Conservation (phyloP, 352 stramenopile genomes). For the Halophytophthora batemanensis region DNA sequence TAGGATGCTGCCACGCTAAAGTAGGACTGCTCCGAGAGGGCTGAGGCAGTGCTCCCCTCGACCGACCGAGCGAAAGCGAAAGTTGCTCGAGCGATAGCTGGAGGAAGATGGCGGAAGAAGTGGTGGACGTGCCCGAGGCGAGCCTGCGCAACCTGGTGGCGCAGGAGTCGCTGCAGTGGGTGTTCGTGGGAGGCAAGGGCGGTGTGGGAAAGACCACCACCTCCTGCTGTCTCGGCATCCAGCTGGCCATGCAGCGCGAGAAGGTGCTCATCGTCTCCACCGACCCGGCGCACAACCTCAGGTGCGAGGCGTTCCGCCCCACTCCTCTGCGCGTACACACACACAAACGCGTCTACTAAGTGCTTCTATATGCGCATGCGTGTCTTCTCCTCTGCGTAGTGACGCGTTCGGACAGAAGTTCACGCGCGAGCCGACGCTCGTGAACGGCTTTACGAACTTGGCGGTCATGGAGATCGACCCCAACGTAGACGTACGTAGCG, state of each 20-base stretch:
- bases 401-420: constrained; percentile 99
- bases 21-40: no score
- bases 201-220: constrained; percentile 97
- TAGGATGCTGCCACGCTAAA: no score
- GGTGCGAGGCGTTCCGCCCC: constrained; percentile 23
- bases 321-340: background rate
- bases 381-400: constrained; percentile 28
- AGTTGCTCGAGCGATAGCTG: background rate
- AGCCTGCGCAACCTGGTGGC: constrained; percentile 90
- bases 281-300: constrained; percentile 99
- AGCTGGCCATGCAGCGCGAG: constrained; percentile 86
- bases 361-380: background rate
- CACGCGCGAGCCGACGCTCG: constrained; percentile 95
- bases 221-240: constrained; percentile 96
- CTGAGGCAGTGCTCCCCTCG: no score
- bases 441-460: constrained; percentile 98
- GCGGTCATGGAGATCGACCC: constrained; percentile 99
- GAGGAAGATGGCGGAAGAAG: constrained; percentile 22
- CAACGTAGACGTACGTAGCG: constrained; percentile 66
- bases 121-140: constrained; percentile 71
- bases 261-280: constrained; percentile 99
- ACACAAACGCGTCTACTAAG: no score
- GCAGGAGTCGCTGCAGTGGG: constrained; percentile 89
- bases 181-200: constrained; percentile 95
- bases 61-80: no score